Percentiles rank a stretch among this genome's conserved stretches.
phyloP scores from a whole-genome alignment of 164 flowering plant species.

The Warburgia ugandensis region DNA sequence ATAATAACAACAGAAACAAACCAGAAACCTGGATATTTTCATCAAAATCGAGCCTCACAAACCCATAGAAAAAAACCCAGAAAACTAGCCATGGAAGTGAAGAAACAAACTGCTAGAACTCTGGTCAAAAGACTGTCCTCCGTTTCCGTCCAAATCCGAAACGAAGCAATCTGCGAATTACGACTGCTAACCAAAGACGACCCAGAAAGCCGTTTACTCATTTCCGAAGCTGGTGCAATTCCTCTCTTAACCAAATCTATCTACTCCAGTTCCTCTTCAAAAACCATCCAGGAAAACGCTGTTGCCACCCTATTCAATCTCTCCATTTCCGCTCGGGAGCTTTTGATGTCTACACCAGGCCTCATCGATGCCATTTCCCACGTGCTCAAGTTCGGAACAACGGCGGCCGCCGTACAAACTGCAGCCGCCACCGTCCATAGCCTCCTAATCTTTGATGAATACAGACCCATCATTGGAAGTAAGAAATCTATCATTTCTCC shows the following conservation, averaged over 20 bases:
- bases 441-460: conserved; percentile 47
- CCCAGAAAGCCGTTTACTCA: conserved; percentile 47
- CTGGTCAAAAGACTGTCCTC: conserved; percentile 64
- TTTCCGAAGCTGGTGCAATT: conserved; percentile 66
- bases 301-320: conserved; percentile 78
- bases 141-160: conserved; percentile 61
- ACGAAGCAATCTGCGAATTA: conserved; percentile 66
- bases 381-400: conserved; percentile 42
- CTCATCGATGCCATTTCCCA: conserved; percentile 82
- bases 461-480: conserved; percentile 68
- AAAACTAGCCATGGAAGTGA: conserved; percentile 61
- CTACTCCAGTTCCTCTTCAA: conserved; percentile 42
- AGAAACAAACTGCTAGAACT: conserved; percentile 38
- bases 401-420: conserved; percentile 51
- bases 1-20: too few relatives aligned
- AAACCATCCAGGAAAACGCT: conserved; percentile 66
- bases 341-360: conserved; percentile 66
- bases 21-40: too few relatives aligned
- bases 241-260: conserved; percentile 58
- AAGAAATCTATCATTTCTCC: conserved; percentile 72
- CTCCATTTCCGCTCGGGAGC: conserved; percentile 55
- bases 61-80: too few relatives aligned
- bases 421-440: conserved; percentile 71
- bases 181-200: conserved; percentile 75
- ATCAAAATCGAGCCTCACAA: too few relatives aligned